phyloP scores from a whole-genome alignment of 2,329 filamentous ascomycete genomes.

The Cryoendolithus antarcticus region DNA sequence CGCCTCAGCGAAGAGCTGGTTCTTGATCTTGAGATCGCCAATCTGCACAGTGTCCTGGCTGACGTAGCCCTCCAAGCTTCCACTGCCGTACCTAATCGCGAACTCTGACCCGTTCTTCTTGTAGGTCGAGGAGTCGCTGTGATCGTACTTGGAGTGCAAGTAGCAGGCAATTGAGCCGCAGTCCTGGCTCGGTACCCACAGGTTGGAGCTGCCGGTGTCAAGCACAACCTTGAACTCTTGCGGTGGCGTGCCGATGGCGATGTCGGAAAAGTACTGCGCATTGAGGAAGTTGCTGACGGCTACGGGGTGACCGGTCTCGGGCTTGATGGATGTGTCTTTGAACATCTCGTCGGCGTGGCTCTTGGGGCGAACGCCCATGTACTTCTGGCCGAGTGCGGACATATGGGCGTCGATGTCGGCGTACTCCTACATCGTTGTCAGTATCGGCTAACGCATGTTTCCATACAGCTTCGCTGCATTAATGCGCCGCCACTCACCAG shows the following conservation, averaged over 20 bases:
- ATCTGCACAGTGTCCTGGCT: conserved; percentile 80
- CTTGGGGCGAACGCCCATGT: conserved; percentile 70
- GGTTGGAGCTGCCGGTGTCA: conserved; percentile 96
- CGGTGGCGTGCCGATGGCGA: conserved; percentile 78
- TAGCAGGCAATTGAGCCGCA: conserved; percentile 97
- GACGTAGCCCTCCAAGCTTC: conserved; percentile 83
- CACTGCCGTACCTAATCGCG: conserved; percentile 90
- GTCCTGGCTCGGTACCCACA: conserved; percentile 87
- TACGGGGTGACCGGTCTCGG: conserved; percentile 61
- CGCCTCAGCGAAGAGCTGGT: conserved; percentile 92
- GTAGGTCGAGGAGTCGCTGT: conserved; percentile 75
- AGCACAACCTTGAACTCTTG: conserved; percentile 98
- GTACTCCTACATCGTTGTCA: conserved; percentile 43
- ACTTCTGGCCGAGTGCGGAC: conserved; percentile 83
- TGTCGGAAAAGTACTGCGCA: conserved; percentile 98
- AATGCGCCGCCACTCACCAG: conserved; percentile 49
- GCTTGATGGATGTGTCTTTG: conserved; percentile 56
- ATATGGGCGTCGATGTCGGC: conserved; percentile 72
- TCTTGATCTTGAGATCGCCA: conserved; percentile 76
- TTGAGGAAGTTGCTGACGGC: conserved; percentile 97
- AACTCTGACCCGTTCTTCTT: conserved; percentile 89
- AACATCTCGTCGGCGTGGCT: conserved; percentile 65
- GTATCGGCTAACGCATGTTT: conserved; percentile 40
- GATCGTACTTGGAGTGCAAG: conserved; percentile 94
- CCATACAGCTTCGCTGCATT: conserved; percentile 25